These are phyloP conservation scores for Agapanthus africanus DNA, from an alignment of 106 monocot species.

Conservation along the genomic window DNA sequence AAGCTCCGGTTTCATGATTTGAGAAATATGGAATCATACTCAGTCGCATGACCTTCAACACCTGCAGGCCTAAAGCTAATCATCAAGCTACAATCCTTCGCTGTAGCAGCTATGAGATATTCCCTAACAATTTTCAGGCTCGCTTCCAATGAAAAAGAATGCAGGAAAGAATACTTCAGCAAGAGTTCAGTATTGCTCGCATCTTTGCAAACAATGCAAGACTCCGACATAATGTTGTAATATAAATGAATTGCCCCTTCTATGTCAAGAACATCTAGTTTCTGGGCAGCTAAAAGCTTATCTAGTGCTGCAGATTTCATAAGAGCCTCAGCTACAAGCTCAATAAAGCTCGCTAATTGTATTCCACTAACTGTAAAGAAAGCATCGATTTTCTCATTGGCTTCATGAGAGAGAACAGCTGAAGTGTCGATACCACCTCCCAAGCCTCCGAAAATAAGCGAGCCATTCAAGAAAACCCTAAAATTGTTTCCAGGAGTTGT, in stretches of 20 bases:
- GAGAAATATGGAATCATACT: conserved; percentile 37
- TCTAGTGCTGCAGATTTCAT: conserved; percentile 40
- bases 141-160: conserved; percentile 55
- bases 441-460: conserved; percentile 60
- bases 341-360: conserved; percentile 37
- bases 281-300: conserved; percentile 59
- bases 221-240: conserved; percentile 56
- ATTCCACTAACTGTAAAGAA: conserved; percentile 31
- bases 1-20: conserved; percentile 54
- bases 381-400: conserved; percentile 22
- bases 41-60: conserved; percentile 2
- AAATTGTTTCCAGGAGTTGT: conserved; percentile 76
- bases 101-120: conserved; percentile 65
- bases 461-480: conserved; percentile 71
- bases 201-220: conserved; percentile 61
- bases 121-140: conserved; percentile 56
- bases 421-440: conserved; percentile 37
- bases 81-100: conserved; percentile 91
- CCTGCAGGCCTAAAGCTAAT: conserved; percentile 60
- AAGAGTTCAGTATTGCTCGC: conserved; percentile 23
- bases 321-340: conserved; percentile 63
- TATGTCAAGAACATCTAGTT: conserved; percentile 75
- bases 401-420: conserved; percentile 14
- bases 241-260: conserved; percentile 91
- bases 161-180: conserved; percentile 39